These are phyloP conservation scores for Orbilia javanica DNA, from an alignment of 2,329 filamentous ascomycete genomes.

Conservation along the genomic window DNA sequence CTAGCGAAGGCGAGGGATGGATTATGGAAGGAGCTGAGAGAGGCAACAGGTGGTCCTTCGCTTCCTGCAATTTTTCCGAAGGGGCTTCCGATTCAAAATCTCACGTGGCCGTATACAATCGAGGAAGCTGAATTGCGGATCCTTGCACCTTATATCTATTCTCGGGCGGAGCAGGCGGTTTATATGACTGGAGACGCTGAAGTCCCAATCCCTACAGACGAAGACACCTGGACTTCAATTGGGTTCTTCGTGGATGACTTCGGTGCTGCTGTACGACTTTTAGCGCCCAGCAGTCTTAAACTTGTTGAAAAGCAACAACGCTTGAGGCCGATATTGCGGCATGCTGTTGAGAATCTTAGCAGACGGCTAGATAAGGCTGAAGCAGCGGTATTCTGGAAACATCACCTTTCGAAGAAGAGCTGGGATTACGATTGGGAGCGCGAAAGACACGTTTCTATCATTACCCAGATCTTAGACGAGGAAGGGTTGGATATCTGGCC, in stretches of 20 bases:
- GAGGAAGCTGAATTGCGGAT: not conserved
- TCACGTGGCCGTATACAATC: not conserved
- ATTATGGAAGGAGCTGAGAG: conserved; percentile 1
- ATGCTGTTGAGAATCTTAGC: not conserved
- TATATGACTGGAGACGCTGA: not conserved
- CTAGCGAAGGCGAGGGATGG: conserved; percentile 29
- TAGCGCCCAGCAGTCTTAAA: not conserved
- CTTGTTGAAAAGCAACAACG: not conserved
- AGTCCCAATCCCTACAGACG: not conserved
- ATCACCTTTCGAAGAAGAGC: not conserved
- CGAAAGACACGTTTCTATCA: too few species aligned
- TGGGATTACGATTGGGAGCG: not conserved
- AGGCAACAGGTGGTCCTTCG: not conserved
- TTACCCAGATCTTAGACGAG: not conserved
- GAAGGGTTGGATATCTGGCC: not conserved
- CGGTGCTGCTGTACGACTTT: not conserved
- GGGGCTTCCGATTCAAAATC: conserved; percentile 20
- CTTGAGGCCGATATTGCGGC: not conserved
- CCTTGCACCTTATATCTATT: conserved; percentile 2
- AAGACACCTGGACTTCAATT: not conserved
- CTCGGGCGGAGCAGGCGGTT: not conserved
- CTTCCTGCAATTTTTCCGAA: conserved; percentile 13
- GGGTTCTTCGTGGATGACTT: conserved; percentile 23
- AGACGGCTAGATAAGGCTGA: not conserved
- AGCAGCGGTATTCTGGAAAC: not conserved